These are phyloP conservation scores for Musa acuminata DNA, from an alignment of 176 grass and related monocot genomes.

Conservation along the genomic window DNA sequence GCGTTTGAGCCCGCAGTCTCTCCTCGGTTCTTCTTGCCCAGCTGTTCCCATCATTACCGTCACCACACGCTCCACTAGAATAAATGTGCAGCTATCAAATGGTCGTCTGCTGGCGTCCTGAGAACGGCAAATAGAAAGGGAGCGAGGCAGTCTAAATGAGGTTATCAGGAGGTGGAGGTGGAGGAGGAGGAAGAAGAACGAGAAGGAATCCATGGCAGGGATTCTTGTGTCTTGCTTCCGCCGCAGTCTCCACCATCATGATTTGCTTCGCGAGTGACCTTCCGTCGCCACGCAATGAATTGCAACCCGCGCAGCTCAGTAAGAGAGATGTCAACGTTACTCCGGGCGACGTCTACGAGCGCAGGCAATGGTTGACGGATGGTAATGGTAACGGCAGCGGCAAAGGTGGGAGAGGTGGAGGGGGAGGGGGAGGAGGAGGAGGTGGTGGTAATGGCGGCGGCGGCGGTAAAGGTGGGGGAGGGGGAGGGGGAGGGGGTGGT, in stretches of 20 bases:
- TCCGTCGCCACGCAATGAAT: neutral
- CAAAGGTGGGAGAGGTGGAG: neutral
- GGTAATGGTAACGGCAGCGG: neutral
- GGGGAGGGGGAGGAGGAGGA: constrained; percentile 15
- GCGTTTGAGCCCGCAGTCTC: too few species aligned
- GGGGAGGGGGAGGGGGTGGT: constrained; percentile 19
- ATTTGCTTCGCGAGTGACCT: neutral
- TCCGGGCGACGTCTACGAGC: neutral
- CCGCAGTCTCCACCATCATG: neutral
- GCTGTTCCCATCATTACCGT: constrained; percentile 32
- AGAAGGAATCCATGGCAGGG: neutral
- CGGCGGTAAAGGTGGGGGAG: neutral
- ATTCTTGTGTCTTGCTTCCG: neutral
- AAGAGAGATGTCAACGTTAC: neutral
- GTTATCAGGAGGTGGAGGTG: neutral
- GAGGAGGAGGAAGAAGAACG: too few species aligned
- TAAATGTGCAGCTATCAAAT: constrained; percentile 14
- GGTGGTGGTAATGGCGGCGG: constrained; percentile 8
- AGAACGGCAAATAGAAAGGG: neutral
- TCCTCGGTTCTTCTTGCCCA: neutral
- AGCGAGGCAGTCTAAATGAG: neutral
- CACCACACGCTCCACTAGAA: constrained; percentile 5
- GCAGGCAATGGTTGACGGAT: neutral
- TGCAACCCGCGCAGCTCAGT: neutral
- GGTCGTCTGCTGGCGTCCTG: neutral